Evolutionary conservation across 2,329 filamentous ascomycete genomes (phyloP).

Genomic region (Fusarium domesticum): DNA sequence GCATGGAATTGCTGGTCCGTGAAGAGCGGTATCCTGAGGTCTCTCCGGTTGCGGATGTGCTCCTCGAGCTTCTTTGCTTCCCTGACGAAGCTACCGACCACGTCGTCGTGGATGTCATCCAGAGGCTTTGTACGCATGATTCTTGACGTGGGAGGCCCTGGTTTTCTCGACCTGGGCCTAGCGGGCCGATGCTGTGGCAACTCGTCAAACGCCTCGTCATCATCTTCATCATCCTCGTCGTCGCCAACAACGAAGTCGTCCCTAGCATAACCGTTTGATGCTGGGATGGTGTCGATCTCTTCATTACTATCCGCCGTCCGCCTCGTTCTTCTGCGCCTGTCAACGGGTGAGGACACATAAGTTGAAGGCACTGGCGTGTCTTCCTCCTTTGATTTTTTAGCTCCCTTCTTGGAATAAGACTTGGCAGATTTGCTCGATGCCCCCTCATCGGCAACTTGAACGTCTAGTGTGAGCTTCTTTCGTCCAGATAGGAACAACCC

Average conservation of each 20-base stretch:
- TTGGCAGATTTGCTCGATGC: constrained; percentile 32
- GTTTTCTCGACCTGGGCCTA: constrained; percentile 31
- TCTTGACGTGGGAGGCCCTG: constrained; percentile 57
- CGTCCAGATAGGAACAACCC: constrained; percentile 43
- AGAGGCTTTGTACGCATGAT: constrained; percentile 54
- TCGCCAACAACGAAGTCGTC: constrained; percentile 49
- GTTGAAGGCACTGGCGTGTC: constrained; percentile 43
- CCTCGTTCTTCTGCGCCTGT: constrained; percentile 32
- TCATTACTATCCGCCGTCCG: constrained; percentile 29
- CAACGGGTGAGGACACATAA: constrained; percentile 53
- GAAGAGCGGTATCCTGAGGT: constrained; percentile 60
- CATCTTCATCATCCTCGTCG: constrained; percentile 30
- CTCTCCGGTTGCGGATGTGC: constrained; percentile 57
- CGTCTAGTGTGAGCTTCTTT: constrained; percentile 45
- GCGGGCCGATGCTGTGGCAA: constrained; percentile 38
- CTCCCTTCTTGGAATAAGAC: constrained; percentile 35
- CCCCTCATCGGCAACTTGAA: constrained; percentile 38
- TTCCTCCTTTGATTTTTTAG: constrained; percentile 37
- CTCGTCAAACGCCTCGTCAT: constrained; percentile 46
- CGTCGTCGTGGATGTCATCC: constrained; percentile 57
- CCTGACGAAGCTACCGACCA: constrained; percentile 63
- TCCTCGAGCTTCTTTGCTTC: constrained; percentile 61
- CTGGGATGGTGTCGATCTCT: constrained; percentile 39
- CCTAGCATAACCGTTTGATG: constrained; percentile 46
- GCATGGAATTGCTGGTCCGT: constrained; percentile 66